A percentile compares a stretch with the other conserved stretches of the same genome.
Evolutionary conservation across 2,329 filamentous ascomycete genomes (phyloP).

Genomic region (Apiospora pterosperma): DNA sequence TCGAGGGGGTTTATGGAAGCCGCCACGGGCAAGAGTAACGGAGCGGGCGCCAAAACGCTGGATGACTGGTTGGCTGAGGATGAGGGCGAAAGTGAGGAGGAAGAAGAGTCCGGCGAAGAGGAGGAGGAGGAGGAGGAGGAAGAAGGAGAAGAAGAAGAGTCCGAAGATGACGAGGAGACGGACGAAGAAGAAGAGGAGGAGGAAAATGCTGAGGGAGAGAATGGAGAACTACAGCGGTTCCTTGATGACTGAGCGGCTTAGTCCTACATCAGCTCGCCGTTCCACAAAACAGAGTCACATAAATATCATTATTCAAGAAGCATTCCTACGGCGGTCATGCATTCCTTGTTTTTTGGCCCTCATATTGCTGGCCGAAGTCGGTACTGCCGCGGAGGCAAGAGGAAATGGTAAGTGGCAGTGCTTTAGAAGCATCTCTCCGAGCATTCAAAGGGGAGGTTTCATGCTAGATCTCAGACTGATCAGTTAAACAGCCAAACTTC

Average conservation of each 20-base stretch:
- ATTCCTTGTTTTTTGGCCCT: background rate
- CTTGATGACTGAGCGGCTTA: background rate
- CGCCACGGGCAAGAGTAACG: conserved; percentile 34
- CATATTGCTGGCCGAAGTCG: background rate
- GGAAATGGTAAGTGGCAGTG: too few species aligned
- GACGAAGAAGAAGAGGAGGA: conserved; percentile 7
- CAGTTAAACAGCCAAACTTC: too few species aligned
- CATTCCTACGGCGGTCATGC: background rate
- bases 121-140: conserved; percentile 9
- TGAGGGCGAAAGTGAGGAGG: conserved; percentile 54
- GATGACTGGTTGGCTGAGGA: conserved; percentile 90
- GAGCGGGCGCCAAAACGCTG: conserved; percentile 67
- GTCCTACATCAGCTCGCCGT: background rate
- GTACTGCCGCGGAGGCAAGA: background rate
- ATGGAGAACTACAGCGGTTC: background rate
- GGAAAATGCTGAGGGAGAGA: conserved; percentile 2
- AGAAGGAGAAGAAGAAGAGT: conserved; percentile 6
- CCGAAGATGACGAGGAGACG: conserved; percentile 8
- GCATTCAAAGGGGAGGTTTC: too few species aligned
- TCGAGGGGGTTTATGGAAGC: conserved; percentile 15
- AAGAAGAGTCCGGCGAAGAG: conserved; percentile 34
- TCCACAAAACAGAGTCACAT: background rate
- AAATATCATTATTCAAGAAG: background rate
- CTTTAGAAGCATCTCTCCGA: too few species aligned
- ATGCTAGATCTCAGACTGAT: too few species aligned